These are phyloP conservation scores for Obba rivulosa DNA, from an alignment of 768 basidiomycete genomes.

Conservation along the genomic window DNA sequence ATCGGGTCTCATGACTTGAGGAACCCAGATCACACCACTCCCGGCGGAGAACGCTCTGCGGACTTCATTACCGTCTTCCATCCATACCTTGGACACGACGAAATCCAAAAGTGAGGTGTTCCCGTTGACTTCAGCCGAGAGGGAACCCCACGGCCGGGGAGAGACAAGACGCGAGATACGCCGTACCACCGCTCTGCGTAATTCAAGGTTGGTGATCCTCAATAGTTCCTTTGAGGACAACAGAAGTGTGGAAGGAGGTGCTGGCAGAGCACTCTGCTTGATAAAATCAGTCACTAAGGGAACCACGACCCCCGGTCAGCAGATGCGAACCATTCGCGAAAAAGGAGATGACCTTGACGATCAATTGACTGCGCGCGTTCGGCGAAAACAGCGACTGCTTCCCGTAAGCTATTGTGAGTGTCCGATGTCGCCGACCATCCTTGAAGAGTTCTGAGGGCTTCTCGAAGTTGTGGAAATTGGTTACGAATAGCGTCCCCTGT, in stretches of 20 bases:
- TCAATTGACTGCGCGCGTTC: conserved; percentile 35
- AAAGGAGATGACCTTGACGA: conserved; percentile 32
- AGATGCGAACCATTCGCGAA: conserved; percentile 3
- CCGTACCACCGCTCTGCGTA: conserved; percentile 24
- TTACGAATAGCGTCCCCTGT: not conserved
- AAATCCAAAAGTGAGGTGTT: conserved; percentile 38
- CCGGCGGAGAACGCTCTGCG: conserved; percentile 46
- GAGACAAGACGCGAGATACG: conserved; percentile 64
- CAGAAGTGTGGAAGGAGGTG: conserved; percentile 25
- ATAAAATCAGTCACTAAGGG: conserved; percentile 16
- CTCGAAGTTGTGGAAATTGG: conserved; percentile 9
- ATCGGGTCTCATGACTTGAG: conserved; percentile 33
- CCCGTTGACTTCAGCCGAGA: conserved; percentile 55
- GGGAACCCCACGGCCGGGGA: conserved; percentile 71
- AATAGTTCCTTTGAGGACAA: conserved; percentile 13
- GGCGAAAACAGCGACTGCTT: conserved; percentile 5
- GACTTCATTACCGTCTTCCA: not conserved
- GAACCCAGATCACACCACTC: conserved; percentile 59
- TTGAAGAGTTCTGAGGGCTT: conserved; percentile 26
- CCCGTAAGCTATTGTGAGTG: conserved; percentile 1
- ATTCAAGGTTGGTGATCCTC: conserved; percentile 9
- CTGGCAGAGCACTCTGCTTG: conserved; percentile 8
- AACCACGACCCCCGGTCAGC: not conserved
- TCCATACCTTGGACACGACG: conserved; percentile 45
- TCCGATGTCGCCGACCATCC: conserved; percentile 25